Conservation (phyloP, 306 rosid genomes). For the Heteromeles arbutifolia region DNA sequence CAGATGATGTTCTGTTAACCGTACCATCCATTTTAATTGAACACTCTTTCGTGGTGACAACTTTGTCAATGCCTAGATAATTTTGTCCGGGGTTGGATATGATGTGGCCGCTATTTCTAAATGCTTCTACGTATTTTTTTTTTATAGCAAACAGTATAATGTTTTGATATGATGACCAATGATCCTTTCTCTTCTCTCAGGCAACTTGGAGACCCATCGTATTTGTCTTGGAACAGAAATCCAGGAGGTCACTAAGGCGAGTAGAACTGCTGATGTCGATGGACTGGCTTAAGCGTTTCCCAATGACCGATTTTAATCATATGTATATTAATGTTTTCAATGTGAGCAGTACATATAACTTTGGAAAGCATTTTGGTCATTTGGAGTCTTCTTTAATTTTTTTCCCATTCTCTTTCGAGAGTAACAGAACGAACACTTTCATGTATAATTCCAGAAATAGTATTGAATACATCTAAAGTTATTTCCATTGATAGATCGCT, state of each 20-base stretch:
- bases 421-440: background rate
- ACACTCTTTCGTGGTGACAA: background rate
- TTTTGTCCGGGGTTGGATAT: background rate
- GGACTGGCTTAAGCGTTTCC: slow-evolving; percentile 6
- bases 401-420: background rate
- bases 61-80: background rate
- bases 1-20: background rate
- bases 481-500: background rate
- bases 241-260: slow-evolving; percentile 60
- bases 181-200: slow-evolving; percentile 28
- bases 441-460: slow-evolving; percentile 24
- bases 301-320: slow-evolving; percentile 25
- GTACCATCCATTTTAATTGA: background rate
- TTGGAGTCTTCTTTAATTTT: background rate
- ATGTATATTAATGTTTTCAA: slow-evolving; percentile 28
- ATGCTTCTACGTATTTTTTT: background rate
- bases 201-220: slow-evolving; percentile 90
- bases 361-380: background rate
- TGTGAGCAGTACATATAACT: slow-evolving; percentile 5
- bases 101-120: background rate
- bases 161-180: background rate
- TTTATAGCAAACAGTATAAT: background rate
- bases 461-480: background rate
- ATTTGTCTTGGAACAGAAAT: slow-evolving; percentile 78
- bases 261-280: background rate